Base-by-base conservation (phyloP, 768 basidiomycete genomes). In the Crassisporium funariophilum region DNA sequence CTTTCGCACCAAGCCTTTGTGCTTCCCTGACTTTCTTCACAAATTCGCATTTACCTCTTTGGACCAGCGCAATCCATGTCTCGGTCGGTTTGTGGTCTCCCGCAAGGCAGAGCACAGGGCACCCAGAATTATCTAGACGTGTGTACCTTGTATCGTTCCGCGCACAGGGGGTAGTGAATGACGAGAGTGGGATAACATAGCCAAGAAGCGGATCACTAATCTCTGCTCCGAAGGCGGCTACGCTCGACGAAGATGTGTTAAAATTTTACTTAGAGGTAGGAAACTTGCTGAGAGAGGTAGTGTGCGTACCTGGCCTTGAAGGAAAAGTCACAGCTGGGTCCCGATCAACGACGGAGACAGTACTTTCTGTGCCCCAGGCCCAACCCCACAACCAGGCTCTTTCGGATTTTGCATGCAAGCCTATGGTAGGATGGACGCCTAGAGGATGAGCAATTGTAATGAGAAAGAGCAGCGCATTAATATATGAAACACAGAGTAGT, bases 1-100 rank as follows among this genome's bases (percentile, higher is more conserved):
- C 95, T 56, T 74, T 81, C 4, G 95, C 94, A 8, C 94, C 94
- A 16, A 91, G 70, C 35, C 75, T 63, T 60, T 83, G 78, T 5
- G 84, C 87, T 55, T 83, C 81, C 38, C 86, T 70, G 27, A 84
- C 91, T 73, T 98, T 98, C 58, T 84, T 86, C 9, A 90, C 86
- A 61, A 98, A 98, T 48, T 92, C 84, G 64, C 95, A 98, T 42
- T 82, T 70, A 1, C 95, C 95, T 31, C 95, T 75, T 64, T 95
- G 88, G 0, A 97, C 85, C 40, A 98, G 77, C 0, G 92, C 95
- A 62, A 98, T 90, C 88, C 91, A 95, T 8, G 83, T 73, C 46
- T 91, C 90, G 10, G 76, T 72, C 16, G 89, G 90, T 13, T 73
- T 65, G 49, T 79, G 61, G 2, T 75, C 68, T 1, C 84, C 84